phyloP scores from a whole-genome alignment of 371 early-diverging fungal species.

The Apophysomyces sp. region DNA sequence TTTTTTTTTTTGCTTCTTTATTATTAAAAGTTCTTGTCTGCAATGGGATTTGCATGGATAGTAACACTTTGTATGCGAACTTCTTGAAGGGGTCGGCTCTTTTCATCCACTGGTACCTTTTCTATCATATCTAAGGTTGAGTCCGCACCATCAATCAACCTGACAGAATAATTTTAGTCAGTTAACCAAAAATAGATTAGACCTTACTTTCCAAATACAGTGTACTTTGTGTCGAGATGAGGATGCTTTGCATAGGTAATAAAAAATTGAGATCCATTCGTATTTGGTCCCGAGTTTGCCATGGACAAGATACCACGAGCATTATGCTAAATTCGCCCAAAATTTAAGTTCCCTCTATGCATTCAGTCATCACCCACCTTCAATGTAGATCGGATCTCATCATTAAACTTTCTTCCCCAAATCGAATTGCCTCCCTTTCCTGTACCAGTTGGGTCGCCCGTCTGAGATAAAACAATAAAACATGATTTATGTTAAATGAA shows the following conservation, averaged over 20 bases:
- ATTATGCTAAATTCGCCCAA: constrained; percentile 65
- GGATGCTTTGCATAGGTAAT: constrained; percentile 84
- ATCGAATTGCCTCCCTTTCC: constrained; percentile 89
- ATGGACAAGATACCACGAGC: constrained; percentile 87
- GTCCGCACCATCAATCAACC: constrained; percentile 89
- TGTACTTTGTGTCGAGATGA: constrained; percentile 90
- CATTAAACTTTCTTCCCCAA: constrained; percentile 84
- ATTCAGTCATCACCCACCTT: constrained; percentile 52
- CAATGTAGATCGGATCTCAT: constrained; percentile 83
- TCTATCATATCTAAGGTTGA: constrained; percentile 86
- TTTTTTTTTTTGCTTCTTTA: background rate
- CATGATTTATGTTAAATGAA: background rate
- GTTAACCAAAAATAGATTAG: background rate
- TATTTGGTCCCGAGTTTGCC: constrained; percentile 94
- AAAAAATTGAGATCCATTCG: constrained; percentile 93
- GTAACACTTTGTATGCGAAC: constrained; percentile 78
- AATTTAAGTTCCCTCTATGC: constrained; percentile 3
- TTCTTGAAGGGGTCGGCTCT: constrained; percentile 81
- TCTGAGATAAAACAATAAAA: constrained; percentile 55
- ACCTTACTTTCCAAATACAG: constrained; percentile 92
- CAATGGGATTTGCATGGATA: constrained; percentile 96
- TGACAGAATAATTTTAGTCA: constrained; percentile 12
- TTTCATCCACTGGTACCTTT: constrained; percentile 82
- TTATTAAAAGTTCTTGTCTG: constrained; percentile 53
- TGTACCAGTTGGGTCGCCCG: constrained; percentile 89